Conservation (phyloP, 495 filamentous ascomycete species). For the Hyaloscypha variabilis region DNA sequence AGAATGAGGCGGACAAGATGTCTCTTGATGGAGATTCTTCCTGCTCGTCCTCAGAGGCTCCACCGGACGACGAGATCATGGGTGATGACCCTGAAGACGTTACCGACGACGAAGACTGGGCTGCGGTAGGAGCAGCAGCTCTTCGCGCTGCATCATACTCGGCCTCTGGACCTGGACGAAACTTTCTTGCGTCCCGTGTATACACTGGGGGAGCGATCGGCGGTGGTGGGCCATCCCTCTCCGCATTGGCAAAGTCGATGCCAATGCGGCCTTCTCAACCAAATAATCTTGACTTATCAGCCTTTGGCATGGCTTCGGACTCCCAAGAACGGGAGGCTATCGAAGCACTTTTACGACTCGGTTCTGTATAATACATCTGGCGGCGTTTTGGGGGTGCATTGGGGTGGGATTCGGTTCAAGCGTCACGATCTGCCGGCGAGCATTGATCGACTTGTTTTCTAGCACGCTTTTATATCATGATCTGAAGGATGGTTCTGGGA, state of each 20-base stretch:
- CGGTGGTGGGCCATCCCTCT: constrained; percentile 49
- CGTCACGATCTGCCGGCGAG: constrained; percentile 37
- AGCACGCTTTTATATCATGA: constrained; percentile 29
- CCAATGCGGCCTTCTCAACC: constrained; percentile 46
- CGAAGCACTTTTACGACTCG: constrained; percentile 81
- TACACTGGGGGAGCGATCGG: constrained; percentile 43
- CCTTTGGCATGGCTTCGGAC: constrained; percentile 55
- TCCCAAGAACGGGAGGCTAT: constrained; percentile 81
- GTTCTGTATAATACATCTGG: constrained; percentile 73
- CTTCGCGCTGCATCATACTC: constrained; percentile 73
- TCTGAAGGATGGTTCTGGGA: constrained; percentile 27
- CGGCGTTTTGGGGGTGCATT: constrained; percentile 30
- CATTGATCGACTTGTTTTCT: constrained; percentile 33
- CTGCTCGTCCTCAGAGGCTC: constrained; percentile 74
- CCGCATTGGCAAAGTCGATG: constrained; percentile 40
- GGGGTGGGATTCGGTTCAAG: constrained; percentile 23
- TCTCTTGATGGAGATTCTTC: constrained; percentile 78
- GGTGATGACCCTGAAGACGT: constrained; percentile 72
- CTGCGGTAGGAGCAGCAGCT: constrained; percentile 82
- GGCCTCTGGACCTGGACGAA: constrained; percentile 34
- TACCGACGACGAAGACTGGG: constrained; percentile 99
- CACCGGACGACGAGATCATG: constrained; percentile 66
- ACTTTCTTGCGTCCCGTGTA: constrained; percentile 42
- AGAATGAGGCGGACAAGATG: constrained; percentile 95
- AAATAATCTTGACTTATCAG: constrained; percentile 50